Evolutionary conservation across 176 grass and related monocot species (phyloP).

Genomic region (Eragrostis nindensis): DNA sequence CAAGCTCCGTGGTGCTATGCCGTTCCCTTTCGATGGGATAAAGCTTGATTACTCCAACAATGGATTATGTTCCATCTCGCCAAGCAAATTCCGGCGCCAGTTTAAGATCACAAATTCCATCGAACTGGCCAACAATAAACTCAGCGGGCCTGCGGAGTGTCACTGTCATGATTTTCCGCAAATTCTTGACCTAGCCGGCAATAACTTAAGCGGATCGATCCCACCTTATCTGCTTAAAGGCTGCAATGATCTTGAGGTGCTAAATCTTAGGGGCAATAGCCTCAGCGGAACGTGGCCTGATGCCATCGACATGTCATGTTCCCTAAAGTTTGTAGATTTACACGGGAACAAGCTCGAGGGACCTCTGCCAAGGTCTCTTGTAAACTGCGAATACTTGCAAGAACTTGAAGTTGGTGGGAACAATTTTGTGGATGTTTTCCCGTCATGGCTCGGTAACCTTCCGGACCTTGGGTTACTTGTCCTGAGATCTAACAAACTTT

Average conservation of each 20-base stretch:
- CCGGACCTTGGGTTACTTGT: not conserved
- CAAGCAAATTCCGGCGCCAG: not conserved
- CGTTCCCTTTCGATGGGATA: rapidly evolving
- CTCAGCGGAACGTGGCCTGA: conserved; percentile 16
- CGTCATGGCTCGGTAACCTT: conserved; percentile 19
- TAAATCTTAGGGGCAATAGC: conserved; percentile 31
- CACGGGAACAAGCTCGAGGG: conserved; percentile 21
- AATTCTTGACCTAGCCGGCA: not conserved
- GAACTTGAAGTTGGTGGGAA: conserved; percentile 24
- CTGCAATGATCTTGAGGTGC: rapidly evolving
- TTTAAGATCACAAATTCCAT: not conserved
- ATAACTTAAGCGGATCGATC: conserved; percentile 21
- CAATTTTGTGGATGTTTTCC: conserved; percentile 2
- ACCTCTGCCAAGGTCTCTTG: conserved; percentile 26
- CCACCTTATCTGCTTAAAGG: conserved; percentile 17
- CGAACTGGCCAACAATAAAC: not conserved
- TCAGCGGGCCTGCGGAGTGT: too few species aligned
- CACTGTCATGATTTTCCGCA: too few species aligned
- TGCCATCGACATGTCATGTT: not conserved
- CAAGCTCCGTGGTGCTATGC: not conserved
- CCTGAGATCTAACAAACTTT: conserved; percentile 30
- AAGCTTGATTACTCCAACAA: conserved; percentile 8
- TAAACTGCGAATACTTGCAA: not conserved
- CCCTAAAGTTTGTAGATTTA: not conserved
- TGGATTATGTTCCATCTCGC: not conserved